Percentiles rank a stretch among this genome's conserved stretches.
phyloP scores from a whole-genome alignment of 805 yeast species.

The Kregervanrija delftensis region DNA sequence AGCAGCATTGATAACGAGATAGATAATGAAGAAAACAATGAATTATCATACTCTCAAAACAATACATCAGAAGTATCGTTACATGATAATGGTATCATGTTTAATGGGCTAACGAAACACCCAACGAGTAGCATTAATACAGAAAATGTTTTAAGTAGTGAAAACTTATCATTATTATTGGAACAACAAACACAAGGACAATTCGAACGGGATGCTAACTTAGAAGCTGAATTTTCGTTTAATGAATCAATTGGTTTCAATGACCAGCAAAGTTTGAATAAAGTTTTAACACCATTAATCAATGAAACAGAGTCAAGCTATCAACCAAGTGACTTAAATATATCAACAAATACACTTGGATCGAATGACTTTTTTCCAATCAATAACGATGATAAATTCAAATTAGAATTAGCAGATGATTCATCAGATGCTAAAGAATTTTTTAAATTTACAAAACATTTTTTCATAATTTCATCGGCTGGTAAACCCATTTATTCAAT shows the following conservation, averaged over 20 bases:
- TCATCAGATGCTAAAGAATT: slow-evolving; percentile 24
- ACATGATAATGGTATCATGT: slow-evolving; percentile 6
- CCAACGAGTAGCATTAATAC: slow-evolving; percentile 7
- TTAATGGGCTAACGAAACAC: slow-evolving; percentile 5
- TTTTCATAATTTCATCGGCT: slow-evolving; percentile 72
- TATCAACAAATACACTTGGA: no score
- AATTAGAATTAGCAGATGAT: slow-evolving; percentile 22
- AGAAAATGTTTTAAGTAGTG: slow-evolving; percentile 4
- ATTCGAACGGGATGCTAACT: no score
- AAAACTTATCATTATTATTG: no score
- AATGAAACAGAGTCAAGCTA: slow-evolving; percentile 7
- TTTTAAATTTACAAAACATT: slow-evolving; percentile 49
- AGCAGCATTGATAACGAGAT: slow-evolving; percentile 2
- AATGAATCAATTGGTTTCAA: background rate
- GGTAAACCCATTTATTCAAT: slow-evolving; percentile 84
- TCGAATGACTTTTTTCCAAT: no score
- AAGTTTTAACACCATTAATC: slow-evolving; percentile 4
- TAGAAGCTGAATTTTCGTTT: background rate
- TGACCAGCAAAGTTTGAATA: slow-evolving; percentile 1
- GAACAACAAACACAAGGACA: no score
- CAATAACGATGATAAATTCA: slow-evolving; percentile 11
- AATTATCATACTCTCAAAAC: background rate
- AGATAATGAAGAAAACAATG: background rate
- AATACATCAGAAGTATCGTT: background rate
- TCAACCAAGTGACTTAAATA: background rate